Percentiles rank a stretch among this genome's conserved stretches.
These are phyloP conservation scores for Camellia oleifera DNA, from an alignment of 179 eudicot genomes.

Conservation along the genomic window DNA sequence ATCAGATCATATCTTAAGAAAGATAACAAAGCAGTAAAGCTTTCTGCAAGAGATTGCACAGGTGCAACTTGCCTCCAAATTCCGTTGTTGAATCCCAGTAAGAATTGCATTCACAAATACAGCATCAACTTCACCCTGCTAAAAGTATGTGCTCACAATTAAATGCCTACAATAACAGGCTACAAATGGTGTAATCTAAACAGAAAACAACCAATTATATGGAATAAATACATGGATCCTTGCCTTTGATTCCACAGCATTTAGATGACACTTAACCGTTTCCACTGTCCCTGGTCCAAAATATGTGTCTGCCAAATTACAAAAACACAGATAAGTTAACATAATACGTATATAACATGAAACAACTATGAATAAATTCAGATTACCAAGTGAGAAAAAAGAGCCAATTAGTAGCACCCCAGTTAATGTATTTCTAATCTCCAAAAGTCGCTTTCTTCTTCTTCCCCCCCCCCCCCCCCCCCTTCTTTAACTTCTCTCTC, in stretches of 20 bases:
- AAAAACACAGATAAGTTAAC: conserved; percentile 6
- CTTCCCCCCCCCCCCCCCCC: no score
- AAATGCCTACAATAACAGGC: conserved; percentile 4
- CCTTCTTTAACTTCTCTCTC: neutral
- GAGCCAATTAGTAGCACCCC: neutral
- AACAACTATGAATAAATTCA: neutral
- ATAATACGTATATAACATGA: neutral
- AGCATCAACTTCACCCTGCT: conserved; percentile 74
- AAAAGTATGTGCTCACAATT: conserved; percentile 8
- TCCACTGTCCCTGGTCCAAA: conserved; percentile 88
- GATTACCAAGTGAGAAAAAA: neutral
- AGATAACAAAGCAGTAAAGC: neutral
- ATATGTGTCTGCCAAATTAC: conserved; percentile 61
- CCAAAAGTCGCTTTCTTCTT: neutral
- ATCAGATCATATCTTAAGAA: neutral
- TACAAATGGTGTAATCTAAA: neutral
- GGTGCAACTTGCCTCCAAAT: conserved; percentile 67
- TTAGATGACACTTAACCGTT: conserved; percentile 67
- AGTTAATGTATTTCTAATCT: neutral
- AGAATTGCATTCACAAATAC: conserved; percentile 80
- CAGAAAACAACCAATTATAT: neutral
- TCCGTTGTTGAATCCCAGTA: conserved; percentile 83
- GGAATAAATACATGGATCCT: conserved; percentile 12
- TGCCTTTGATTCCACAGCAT: conserved; percentile 66
- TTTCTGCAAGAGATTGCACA: neutral